Base-by-base conservation (phyloP, 768 basidiomycete species). In the Tricholoma sp. region DNA sequence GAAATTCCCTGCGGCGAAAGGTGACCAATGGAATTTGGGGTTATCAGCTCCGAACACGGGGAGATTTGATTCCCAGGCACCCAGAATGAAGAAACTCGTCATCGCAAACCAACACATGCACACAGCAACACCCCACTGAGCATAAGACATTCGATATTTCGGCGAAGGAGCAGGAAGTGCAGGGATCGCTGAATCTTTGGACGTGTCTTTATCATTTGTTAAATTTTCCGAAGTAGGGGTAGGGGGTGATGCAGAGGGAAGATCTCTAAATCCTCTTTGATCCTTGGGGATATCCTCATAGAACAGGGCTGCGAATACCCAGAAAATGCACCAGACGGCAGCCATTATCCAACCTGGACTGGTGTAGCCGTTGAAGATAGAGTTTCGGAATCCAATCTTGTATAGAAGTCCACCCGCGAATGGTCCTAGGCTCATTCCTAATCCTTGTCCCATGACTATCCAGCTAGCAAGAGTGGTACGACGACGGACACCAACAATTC, bases 31-130 rank as follows among this genome's bases (percentile, higher is more conserved):
- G 63, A 86, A 79, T 17, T 68, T 62, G 12, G 69, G 65, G 6
- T 63, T 66, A 18, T 61, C 63, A 48, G 78, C 76, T 18, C 80
- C 76, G 64, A 80, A 86, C 55, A 86, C 77, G 36, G 84, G 85
- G 51, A 87, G 79, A 66, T 85, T 86, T 49, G 81, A 74, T 67
- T 88, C 85, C 84, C 84, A 87, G 11, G 80, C 78, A 7, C 83
- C 84, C 55, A 88, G 80, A 64, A 86, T 75, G 70, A 87, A 85
- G 73, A 86, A 88, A 68, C 79, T 84, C 17, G 81, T 76, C 81
- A 85, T 85, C 47, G 84, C 77, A 62, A 81, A 83, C 80, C 84
- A 88, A 66, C 84, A 87, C 82, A 88, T 85, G 64, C 80, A 84
- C 39, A 75, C 60, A 18, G 80, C 73, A 55, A 83, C 79, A 20